Percentiles rank a stretch among this genome's conserved stretches.
These are phyloP conservation scores for Chlamydomonas sp. DNA, from an alignment of 139 green algal genomes.

Conservation along the genomic window DNA sequence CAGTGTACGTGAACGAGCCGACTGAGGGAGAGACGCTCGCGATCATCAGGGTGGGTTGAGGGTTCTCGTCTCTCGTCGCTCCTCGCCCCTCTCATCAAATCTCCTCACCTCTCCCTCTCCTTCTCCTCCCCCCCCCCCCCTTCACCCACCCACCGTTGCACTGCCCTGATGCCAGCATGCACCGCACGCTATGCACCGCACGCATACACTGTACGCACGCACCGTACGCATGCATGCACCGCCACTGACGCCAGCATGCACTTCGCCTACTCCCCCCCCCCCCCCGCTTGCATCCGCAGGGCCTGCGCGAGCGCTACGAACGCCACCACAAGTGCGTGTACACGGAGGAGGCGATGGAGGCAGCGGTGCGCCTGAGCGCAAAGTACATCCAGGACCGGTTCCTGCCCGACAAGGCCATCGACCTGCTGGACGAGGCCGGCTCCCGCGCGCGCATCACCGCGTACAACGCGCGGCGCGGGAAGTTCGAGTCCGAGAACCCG, in stretches of 20 bases:
- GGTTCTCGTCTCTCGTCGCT: too few species aligned
- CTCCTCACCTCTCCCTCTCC: too few species aligned
- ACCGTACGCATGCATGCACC: too few species aligned
- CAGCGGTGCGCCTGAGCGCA: slow-evolving; percentile 41
- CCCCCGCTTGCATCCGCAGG: too few species aligned
- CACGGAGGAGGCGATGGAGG: slow-evolving; percentile 43
- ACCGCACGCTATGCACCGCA: too few species aligned
- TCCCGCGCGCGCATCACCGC: slow-evolving; percentile 72
- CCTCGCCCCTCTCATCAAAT: too few species aligned
- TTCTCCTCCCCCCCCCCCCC: too few species aligned
- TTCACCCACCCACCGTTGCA: too few species aligned
- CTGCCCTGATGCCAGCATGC: too few species aligned
- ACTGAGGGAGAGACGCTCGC: slow-evolving; percentile 45
- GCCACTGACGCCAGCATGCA: too few species aligned
- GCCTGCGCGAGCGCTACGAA: slow-evolving; percentile 74
- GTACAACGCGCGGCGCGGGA: slow-evolving; percentile 41
- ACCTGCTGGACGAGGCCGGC: slow-evolving; percentile 96
- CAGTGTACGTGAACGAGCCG: slow-evolving; percentile 78
- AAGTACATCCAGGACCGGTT: slow-evolving; percentile 74
- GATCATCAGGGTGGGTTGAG: slow-evolving; percentile 59
- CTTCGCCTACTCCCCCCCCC: too few species aligned
- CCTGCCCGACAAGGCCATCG: slow-evolving; percentile 95
- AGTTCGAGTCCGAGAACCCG: slow-evolving; percentile 9
- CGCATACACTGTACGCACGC: too few species aligned
- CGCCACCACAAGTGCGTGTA: slow-evolving; percentile 61